phyloP scores from a whole-genome alignment of 2,329 filamentous ascomycete species.

The Colletotrichum aenigma region DNA sequence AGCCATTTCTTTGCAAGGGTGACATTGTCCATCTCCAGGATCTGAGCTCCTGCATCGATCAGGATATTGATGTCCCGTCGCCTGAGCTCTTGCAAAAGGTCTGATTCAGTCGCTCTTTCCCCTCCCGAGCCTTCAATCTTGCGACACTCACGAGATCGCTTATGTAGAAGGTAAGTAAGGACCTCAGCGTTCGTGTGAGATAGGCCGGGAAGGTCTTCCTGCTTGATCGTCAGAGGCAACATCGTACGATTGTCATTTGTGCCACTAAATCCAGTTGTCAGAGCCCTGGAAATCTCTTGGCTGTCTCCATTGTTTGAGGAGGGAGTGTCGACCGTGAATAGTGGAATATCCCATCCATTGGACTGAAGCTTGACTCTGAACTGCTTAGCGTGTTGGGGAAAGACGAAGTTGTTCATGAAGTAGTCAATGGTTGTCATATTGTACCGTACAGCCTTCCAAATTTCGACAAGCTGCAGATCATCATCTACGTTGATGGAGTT shows the following conservation, averaged over 20 bases:
- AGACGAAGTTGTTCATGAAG: conserved; percentile 68
- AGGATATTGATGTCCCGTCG: conserved; percentile 51
- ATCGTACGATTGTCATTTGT: conserved; percentile 69
- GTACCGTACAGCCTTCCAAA: conserved; percentile 56
- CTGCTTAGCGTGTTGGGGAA: conserved; percentile 67
- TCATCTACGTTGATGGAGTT: conserved; percentile 66
- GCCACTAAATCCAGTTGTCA: conserved; percentile 73
- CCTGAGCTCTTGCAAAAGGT: conserved; percentile 46
- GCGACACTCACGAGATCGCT: conserved; percentile 53
- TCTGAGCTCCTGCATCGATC: conserved; percentile 68
- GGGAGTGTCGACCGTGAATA: conserved; percentile 33
- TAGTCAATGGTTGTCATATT: conserved; percentile 60
- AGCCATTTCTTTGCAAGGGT: conserved; percentile 57
- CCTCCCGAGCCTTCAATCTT: conserved; percentile 28
- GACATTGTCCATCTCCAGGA: conserved; percentile 64
- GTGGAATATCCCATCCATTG: conserved; percentile 71
- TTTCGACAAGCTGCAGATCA: conserved; percentile 46
- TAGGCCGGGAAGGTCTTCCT: conserved; percentile 62
- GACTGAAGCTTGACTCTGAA: conserved; percentile 67
- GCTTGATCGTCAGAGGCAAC: conserved; percentile 64
- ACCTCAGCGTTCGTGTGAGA: conserved; percentile 69
- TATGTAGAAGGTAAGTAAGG: conserved; percentile 58
- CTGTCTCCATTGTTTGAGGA: background rate
- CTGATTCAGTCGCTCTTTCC: conserved; percentile 40
- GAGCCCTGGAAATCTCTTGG: conserved; percentile 13